These are phyloP conservation scores for Leavenworthia alabamica DNA, from an alignment of 345 rosid species.

Conservation along the genomic window DNA sequence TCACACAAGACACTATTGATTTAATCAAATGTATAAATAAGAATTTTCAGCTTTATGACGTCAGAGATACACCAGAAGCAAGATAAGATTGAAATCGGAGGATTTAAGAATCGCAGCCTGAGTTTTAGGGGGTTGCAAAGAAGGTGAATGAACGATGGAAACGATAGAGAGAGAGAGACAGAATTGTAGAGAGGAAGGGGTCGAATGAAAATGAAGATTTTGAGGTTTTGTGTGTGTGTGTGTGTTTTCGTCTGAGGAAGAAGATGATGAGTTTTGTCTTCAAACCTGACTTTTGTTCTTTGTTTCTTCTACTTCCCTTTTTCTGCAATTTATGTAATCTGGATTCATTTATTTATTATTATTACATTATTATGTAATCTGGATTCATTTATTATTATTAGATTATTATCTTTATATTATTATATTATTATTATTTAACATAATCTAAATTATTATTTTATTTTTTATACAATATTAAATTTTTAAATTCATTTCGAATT, in stretches of 20 bases:
- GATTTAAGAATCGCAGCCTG: too few relatives aligned
- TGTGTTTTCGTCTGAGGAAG: conserved; percentile 23
- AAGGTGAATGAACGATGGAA: background rate
- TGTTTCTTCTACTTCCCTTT: background rate
- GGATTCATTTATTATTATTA: too few relatives aligned
- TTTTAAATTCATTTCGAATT: too few relatives aligned
- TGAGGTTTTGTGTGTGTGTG: background rate
- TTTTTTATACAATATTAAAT: too few relatives aligned
- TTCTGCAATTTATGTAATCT: background rate
- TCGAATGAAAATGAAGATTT: conserved; percentile 12
- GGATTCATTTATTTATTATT: background rate
- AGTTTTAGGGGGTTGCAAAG: conserved; percentile 10
- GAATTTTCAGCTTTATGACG: background rate
- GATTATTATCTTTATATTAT: too few relatives aligned
- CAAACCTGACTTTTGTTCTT: conserved; percentile 11
- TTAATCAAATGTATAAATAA: conserved; percentile 9
- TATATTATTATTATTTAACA: too few relatives aligned
- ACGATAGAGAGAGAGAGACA: conserved; percentile 3
- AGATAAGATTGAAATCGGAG: conserved; percentile 15
- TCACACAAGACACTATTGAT: conserved; percentile 30
- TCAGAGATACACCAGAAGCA: background rate
- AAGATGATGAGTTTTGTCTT: conserved; percentile 21
- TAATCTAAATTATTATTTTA: too few relatives aligned
- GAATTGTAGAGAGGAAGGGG: background rate
- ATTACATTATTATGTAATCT: too few relatives aligned